A percentile compares a stretch with the other conserved stretches of the same genome.
These are phyloP conservation scores for Fusarium sp. DNA, from an alignment of 2,329 filamentous ascomycete genomes.

Conservation along the genomic window DNA sequence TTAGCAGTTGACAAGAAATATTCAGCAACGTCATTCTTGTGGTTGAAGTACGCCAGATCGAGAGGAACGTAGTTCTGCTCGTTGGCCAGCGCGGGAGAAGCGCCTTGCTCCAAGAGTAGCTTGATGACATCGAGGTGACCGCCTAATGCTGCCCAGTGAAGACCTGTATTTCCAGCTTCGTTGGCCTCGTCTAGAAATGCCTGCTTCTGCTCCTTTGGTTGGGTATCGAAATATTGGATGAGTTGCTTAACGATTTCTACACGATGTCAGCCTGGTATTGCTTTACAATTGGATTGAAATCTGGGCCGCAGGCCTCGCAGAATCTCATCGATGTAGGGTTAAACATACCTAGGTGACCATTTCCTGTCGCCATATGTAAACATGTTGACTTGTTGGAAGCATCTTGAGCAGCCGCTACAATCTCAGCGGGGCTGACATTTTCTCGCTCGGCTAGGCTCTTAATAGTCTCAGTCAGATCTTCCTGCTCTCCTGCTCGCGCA, in stretches of 20 bases:
- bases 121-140: constrained; percentile 86
- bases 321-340: accelerated
- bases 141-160: constrained; percentile 94
- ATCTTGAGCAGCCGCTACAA: constrained; percentile 77
- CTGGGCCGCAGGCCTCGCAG: accelerated
- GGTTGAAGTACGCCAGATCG: constrained; percentile 76
- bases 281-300: accelerated
- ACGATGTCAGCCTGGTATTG: constrained; percentile 1
- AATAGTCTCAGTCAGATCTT: constrained; percentile 71
- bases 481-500: constrained; percentile 78
- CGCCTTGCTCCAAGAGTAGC: constrained; percentile 77
- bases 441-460: constrained; percentile 70
- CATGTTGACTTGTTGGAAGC: constrained; percentile 76
- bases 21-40: constrained; percentile 72
- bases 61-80: constrained; percentile 83
- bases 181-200: constrained; percentile 76
- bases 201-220: constrained; percentile 53
- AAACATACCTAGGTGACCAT: constrained; percentile 79
- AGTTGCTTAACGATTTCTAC: constrained; percentile 58
- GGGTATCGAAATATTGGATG: constrained; percentile 54
- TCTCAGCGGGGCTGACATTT: constrained; percentile 65
- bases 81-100: constrained; percentile 81
- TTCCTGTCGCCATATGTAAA: constrained; percentile 92
- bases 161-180: constrained; percentile 83
- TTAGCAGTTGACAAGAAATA: constrained; percentile 64